Evolutionary conservation across 108 stramenopile genomes (phyloP).

Genomic region (Cyclostephanos invisitatus): DNA sequence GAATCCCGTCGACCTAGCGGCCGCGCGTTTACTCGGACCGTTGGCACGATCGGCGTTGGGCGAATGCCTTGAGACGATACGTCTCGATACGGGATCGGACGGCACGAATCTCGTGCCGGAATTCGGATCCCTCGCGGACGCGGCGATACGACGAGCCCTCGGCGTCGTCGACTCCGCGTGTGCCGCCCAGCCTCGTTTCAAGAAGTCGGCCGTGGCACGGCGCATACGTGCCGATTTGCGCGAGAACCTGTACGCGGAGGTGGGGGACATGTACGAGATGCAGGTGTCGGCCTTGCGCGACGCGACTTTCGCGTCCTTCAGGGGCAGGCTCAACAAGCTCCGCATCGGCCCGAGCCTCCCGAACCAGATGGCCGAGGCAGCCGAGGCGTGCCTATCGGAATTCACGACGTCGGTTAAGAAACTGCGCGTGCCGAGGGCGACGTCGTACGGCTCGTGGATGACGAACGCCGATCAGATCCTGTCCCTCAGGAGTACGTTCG

Average conservation of each 20-base stretch:
- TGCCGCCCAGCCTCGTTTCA: constrained; percentile 18
- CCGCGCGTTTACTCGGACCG: constrained; percentile 62
- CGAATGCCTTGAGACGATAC: constrained; percentile 44
- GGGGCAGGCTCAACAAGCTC: constrained; percentile 63
- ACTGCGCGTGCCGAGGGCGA: constrained; percentile 27
- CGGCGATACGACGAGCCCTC: constrained; percentile 63
- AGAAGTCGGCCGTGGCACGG: constrained; percentile 55
- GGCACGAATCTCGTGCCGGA: constrained; percentile 58
- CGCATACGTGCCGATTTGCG: constrained; percentile 60
- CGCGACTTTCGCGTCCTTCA: constrained; percentile 69
- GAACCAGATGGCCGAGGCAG: constrained; percentile 68
- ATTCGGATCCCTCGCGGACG: constrained; percentile 76
- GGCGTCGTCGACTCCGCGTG: constrained; percentile 50
- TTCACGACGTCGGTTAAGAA: constrained; percentile 61
- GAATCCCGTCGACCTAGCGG: constrained; percentile 66
- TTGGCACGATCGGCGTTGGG: constrained; percentile 52
- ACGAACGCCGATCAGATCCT: constrained; percentile 52
- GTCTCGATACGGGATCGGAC: constrained; percentile 16
- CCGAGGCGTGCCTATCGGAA: constrained; percentile 46
- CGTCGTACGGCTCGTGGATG: constrained; percentile 33
- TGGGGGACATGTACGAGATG: constrained; percentile 58
- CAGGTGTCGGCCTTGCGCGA: constrained; percentile 63
- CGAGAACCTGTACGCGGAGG: constrained; percentile 59
- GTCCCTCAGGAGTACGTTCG: constrained; percentile 39
- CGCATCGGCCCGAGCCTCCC: constrained; percentile 72